phyloP scores from a whole-genome alignment of 78 protist genomes.

The Dictyostelium purpureum region DNA sequence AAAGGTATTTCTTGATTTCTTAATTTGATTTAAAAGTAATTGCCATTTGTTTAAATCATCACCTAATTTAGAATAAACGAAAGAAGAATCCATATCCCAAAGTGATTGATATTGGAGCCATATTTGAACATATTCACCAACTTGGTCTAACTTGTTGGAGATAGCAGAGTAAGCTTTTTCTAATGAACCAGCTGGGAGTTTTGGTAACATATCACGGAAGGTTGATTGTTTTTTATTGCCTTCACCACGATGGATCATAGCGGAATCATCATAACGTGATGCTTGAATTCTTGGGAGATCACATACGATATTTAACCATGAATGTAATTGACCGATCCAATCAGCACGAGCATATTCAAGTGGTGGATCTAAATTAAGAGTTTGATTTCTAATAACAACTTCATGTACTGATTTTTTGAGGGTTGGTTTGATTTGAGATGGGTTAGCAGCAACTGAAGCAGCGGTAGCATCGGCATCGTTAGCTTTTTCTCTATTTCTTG shows the following conservation, averaged over 20 bases:
- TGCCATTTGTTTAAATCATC: slow-evolving; percentile 90
- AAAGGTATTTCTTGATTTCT: slow-evolving; percentile 86
- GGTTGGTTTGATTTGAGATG: slow-evolving; percentile 41
- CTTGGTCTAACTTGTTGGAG: slow-evolving; percentile 63
- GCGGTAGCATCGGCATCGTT: neutral
- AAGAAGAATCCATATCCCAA: slow-evolving; percentile 93
- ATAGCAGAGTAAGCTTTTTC: slow-evolving; percentile 77
- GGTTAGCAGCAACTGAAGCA: neutral
- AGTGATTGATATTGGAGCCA: slow-evolving; percentile 97
- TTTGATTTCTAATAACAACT: slow-evolving; percentile 86
- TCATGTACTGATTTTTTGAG: slow-evolving; percentile 76
- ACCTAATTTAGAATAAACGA: slow-evolving; percentile 83
- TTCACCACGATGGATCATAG: neutral
- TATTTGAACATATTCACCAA: slow-evolving; percentile 62
- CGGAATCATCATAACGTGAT: slow-evolving; percentile 61
- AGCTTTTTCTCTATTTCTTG: neutral
- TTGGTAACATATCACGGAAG: slow-evolving; percentile 72
- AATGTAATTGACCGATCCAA: slow-evolving; percentile 83
- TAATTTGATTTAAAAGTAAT: slow-evolving; percentile 74
- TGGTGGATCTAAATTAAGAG: slow-evolving; percentile 90
- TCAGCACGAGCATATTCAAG: slow-evolving; percentile 86
- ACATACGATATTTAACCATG: slow-evolving; percentile 74
- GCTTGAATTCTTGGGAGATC: slow-evolving; percentile 77
- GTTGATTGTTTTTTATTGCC: slow-evolving; percentile 42
- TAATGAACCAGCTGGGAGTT: slow-evolving; percentile 72